Evolutionary conservation across 2,329 filamentous ascomycete species (phyloP), one percentile per base, ranked within the genome.

Genomic region (Fusarium praegraminearum): DNA sequence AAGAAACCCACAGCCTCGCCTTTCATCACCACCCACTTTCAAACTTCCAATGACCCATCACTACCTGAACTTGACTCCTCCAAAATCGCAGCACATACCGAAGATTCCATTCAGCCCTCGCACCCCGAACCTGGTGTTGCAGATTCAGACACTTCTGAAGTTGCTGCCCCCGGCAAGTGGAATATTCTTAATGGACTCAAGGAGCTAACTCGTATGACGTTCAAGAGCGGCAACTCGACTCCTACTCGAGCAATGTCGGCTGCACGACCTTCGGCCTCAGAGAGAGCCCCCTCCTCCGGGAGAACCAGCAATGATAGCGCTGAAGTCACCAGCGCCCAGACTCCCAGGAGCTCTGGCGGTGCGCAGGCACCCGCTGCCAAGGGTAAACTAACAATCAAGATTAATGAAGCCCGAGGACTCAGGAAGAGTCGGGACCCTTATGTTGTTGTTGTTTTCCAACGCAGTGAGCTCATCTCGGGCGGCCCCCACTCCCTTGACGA

Each of bases 371-470:
- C 90, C 12, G 84, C 90, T 24, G 86, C 93, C 24, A 95, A 93
- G 79, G 96, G 96, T 62, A 97, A 96, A 80, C 85, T 99, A 59
- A 92, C 91, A 35, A 93, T 99, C 74, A 94, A 93, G 77, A 96
- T 99, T 57, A 86, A 90, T 52, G 93, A 98, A 79, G 96, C 92
- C 49, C 88, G 93, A 75, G 93, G 93, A 12, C 82, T 99, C 54
- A 88, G 91, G 65, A 93, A 90, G 61, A 93, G 93, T 77, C 89
- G 90, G 62, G 93, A 98, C 75, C 96, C 96, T 2, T 99, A 99
- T 76, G 93, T 98, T 54, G 94, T 99, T 13, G 97, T 93, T 62
- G 94, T 98, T 28, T 99, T 98, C 76, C 96, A 99, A 79, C 92
- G 93, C 78, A 97, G 95, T 76, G 96, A 99, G 79, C 91, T 97